A percentile compares a stretch with the other conserved stretches of the same genome.
Conservation (phyloP, 192 early-diverging fungal species). For the Gigaspora rosea region DNA sequence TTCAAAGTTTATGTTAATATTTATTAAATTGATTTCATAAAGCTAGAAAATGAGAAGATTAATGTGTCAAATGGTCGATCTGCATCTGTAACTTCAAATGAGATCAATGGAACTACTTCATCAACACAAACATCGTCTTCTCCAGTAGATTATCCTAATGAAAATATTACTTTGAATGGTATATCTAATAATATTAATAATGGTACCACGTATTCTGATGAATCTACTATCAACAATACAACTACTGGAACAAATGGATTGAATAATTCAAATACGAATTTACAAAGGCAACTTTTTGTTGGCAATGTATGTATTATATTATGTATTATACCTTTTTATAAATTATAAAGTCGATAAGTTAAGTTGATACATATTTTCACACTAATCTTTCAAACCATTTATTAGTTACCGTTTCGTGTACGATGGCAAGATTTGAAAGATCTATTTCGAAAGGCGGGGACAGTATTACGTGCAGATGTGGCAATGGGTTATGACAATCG, state of each 20-base stretch:
- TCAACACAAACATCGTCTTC: conserved; percentile 18
- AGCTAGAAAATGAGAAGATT: conserved; percentile 10
- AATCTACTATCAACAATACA: not conserved
- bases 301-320: conserved; percentile 60
- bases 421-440: conserved; percentile 77
- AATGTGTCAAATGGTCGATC: conserved; percentile 7
- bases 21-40: not conserved
- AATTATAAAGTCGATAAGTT: too few species aligned
- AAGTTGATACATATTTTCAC: too few species aligned
- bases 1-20: too few species aligned
- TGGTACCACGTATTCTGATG: conserved; percentile 14
- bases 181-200: conserved; percentile 21
- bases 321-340: not conserved
- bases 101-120: not conserved
- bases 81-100: not conserved
- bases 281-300: conserved; percentile 60
- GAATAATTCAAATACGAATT: not conserved
- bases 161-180: conserved; percentile 2
- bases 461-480: conserved; percentile 68
- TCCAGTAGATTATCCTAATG: conserved; percentile 17
- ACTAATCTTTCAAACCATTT: not conserved
- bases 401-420: conserved; percentile 69
- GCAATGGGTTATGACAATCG: conserved; percentile 54
- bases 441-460: conserved; percentile 69
- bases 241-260: not conserved